Conservation (phyloP, 805 yeast genomes). For the Ogataea degrootiae region DNA sequence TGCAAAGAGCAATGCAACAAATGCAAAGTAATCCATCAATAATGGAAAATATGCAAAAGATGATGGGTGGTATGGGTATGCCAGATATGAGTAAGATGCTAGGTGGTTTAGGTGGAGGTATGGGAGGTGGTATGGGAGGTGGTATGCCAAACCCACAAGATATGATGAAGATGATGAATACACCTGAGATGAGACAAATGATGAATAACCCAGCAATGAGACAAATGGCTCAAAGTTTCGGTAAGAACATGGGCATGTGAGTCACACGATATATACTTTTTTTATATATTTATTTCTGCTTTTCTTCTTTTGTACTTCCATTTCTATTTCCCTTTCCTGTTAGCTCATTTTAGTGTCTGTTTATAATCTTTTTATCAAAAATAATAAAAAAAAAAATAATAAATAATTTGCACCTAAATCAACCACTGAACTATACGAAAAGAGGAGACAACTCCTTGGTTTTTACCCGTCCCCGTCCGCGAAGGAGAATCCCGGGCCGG, state of each 20-base stretch:
- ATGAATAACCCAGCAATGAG: constrained; percentile 74
- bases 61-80: constrained; percentile 72
- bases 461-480: too few relatives aligned
- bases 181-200: constrained; percentile 42
- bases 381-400: too few relatives aligned
- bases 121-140: constrained; percentile 37
- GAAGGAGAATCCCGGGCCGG: too few relatives aligned
- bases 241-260: constrained; percentile 24
- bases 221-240: constrained; percentile 49
- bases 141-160: constrained; percentile 44
- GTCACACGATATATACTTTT: not conserved
- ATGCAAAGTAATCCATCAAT: constrained; percentile 68
- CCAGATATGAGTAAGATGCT: constrained; percentile 64
- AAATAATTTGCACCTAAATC: too few relatives aligned
- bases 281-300: not conserved
- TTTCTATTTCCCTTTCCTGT: not conserved
- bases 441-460: too few relatives aligned
- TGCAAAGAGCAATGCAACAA: constrained; percentile 49
- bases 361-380: too few relatives aligned
- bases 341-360: not conserved
- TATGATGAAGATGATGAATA: constrained; percentile 37
- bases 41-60: constrained; percentile 69
- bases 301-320: not conserved
- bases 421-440: too few relatives aligned
- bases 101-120: constrained; percentile 45